Base-by-base conservation (phyloP, 495 filamentous ascomycete genomes). In the Niebla homalea region DNA sequence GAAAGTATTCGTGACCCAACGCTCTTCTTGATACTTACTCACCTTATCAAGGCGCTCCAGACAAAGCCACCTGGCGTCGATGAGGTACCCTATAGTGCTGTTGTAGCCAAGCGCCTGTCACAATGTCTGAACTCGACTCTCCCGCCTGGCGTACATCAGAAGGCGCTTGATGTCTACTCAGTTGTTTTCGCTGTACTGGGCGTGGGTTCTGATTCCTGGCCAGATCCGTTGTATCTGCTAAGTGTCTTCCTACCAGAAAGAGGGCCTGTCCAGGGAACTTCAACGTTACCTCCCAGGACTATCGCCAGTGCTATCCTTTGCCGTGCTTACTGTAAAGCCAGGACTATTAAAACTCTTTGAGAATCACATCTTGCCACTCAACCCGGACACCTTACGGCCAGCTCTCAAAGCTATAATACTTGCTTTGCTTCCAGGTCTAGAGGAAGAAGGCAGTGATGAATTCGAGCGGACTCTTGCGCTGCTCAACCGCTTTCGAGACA, bases 131-230 rank as follows among this genome's bases (percentile, higher is more conserved):
- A 95, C 60, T 89, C 93, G 32, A 81, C 83, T 2, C 70, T 99
- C 36, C 92, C 92, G 26, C 94, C 92, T 0, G 92, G 93, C 19
- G 92, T 99, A n/a, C 92, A 99, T 69, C 93, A 97, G 61, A 97
- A 97, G 62, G 80, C 92, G 4, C 75, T 99, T 25, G 92, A 97
- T 64, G 87, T 97, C 29, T 97, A 97, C 64, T 76, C 69, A 7
- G 87, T 86, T 56, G 83, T 97, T 51, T 99, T 99, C 57, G 71
- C 75, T 15, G 70, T 80, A 38, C 83, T 89, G 62, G 83, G 82
- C 22, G 75, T 71, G 63, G 29, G 29, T 32, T 44, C 67, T 57
- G 54, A 12, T 25, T 50, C 25, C 6, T 48, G 25, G 5, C 5
- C 36, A 6, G 11, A 48, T 25, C 4, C 26, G 29, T 6, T 48